Percentiles rank a stretch among this genome's conserved stretches.
Conservation (phyloP, 1,139 yeast species). For the Kodamaea alishanica region DNA sequence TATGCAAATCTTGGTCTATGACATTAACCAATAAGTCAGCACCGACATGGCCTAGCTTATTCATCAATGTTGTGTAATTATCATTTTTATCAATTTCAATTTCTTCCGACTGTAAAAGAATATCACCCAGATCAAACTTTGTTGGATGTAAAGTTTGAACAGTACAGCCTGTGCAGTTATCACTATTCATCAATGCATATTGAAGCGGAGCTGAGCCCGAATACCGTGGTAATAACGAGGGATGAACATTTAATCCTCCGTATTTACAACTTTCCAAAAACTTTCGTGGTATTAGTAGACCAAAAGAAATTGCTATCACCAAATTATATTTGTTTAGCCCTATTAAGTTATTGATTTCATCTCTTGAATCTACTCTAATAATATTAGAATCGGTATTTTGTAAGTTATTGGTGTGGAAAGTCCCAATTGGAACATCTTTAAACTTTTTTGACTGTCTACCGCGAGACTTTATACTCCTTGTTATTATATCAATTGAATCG, state of each 20-base stretch:
- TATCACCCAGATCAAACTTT: conserved; percentile 75
- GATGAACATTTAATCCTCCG: conserved; percentile 90
- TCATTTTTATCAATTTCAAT: conserved; percentile 39
- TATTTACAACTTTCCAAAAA: conserved; percentile 47
- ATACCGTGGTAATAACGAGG: conserved; percentile 77
- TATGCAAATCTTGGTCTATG: conserved; percentile 25
- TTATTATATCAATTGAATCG: conserved; percentile 55
- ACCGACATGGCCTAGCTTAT: conserved; percentile 55
- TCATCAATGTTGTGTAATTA: conserved; percentile 39
- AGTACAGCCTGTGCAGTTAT: conserved; percentile 71
- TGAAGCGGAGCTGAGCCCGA: conserved; percentile 94
- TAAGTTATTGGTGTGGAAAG: conserved; percentile 19
- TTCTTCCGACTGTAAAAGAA: conserved; percentile 56
- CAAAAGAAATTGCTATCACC: conserved; percentile 88
- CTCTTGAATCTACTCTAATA: conserved; percentile 55
- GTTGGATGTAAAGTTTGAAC: conserved; percentile 88
- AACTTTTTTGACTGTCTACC: conserved; percentile 57
- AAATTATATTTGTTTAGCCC: conserved; percentile 43
- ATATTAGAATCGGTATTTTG: conserved; percentile 31
- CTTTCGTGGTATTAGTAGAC: conserved; percentile 65
- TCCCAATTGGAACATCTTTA: conserved; percentile 56
- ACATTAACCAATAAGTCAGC: conserved; percentile 52
- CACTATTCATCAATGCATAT: conserved; percentile 65
- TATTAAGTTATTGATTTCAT: conserved; percentile 45
- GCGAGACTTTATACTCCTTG: conserved; percentile 64